Base-by-base conservation (phyloP, 495 filamentous ascomycete species). In the Penicillium coprophilum region DNA sequence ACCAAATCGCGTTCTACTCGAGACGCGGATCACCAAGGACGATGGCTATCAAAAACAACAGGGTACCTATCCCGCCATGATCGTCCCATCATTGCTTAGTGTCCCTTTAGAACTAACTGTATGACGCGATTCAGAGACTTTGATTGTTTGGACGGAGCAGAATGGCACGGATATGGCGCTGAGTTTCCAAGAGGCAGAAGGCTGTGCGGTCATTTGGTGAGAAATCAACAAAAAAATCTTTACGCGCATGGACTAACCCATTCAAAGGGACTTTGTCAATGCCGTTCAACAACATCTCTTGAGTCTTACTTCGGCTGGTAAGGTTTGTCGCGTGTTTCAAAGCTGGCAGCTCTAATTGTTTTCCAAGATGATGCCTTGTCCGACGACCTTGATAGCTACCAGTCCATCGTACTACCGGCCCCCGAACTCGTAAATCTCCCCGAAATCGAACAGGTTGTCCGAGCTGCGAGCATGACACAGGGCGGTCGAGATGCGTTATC, bases 31-130 rank as follows among this genome's bases (percentile, higher is more conserved):
- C 55, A 83, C 85, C 56, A 96, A 92, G 69, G 92, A 97, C 57
- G 94, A 97, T 84, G 90, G 88, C 39, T 97, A 97, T 74, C 91
- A 97, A 74, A 97, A 97, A 73, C 94, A 98, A 67, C 94, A 97
- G 87, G 92, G 92, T 93, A 79, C 65, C 57, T 61, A 59, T 66
- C 56, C 58, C 66, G 39, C 57, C 46, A 54, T 48, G 30, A 24
- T 54, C 52, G 43, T 59, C 44, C 48, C 56, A 59, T 53, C 55
- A 45, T 36, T 46, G 23, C 44, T 20, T 39, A 24, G 31, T 50
- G 31, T 21, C 39, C 44, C 32, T 38, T 59, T 52, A 54, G 36
- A 58, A 5, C 68, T 74, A 53, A 74, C 53, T 38, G 51, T 61
- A 57, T 62, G 49, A 60, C 54, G 57, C 63, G 31, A 63, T 48